Conservation (phyloP, 2,329 filamentous ascomycete species). For the Xylariaceae sp. region DNA sequence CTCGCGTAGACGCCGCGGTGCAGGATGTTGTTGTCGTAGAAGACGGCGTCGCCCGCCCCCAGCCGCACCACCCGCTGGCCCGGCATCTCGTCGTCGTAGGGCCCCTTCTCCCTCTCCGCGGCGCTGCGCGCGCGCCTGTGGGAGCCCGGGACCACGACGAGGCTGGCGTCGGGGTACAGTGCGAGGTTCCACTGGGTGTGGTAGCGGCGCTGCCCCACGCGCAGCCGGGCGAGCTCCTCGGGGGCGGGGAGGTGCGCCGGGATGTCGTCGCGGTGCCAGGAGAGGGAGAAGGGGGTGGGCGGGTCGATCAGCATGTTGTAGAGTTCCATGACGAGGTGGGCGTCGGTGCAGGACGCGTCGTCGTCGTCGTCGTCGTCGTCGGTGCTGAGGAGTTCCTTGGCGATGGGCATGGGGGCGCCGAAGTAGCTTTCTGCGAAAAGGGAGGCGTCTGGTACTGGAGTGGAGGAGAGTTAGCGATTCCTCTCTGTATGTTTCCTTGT, state of each 20-base stretch:
- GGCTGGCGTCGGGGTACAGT: conserved; percentile 63
- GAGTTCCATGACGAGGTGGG: conserved; percentile 73
- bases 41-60: conserved; percentile 72
- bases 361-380: conserved; percentile 10
- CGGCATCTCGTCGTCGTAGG: conserved; percentile 64
- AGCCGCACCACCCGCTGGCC: conserved; percentile 63
- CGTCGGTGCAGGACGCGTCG: conserved; percentile 32
- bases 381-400: conserved; percentile 56
- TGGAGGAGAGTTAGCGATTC: no score
- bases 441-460: conserved; percentile 48
- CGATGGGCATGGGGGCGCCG: conserved; percentile 58
- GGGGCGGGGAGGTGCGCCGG: conserved; percentile 58
- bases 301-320: conserved; percentile 83
- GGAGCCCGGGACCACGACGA: conserved; percentile 74
- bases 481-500: no score
- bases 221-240: conserved; percentile 62
- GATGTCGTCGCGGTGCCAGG: conserved; percentile 86
- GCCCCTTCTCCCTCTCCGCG: conserved; percentile 59
- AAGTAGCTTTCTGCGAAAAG: conserved; percentile 71
- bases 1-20: conserved; percentile 62
- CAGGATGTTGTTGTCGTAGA: conserved; percentile 88
- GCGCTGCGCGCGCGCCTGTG: conserved; percentile 69
- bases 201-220: conserved; percentile 1
- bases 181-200: conserved; percentile 89
- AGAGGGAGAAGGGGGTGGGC: conserved; percentile 64